Percentiles rank a stretch among this genome's conserved stretches.
These are phyloP conservation scores for Aegilops speltoides DNA, from an alignment of 176 grass and related monocot genomes.

Conservation along the genomic window DNA sequence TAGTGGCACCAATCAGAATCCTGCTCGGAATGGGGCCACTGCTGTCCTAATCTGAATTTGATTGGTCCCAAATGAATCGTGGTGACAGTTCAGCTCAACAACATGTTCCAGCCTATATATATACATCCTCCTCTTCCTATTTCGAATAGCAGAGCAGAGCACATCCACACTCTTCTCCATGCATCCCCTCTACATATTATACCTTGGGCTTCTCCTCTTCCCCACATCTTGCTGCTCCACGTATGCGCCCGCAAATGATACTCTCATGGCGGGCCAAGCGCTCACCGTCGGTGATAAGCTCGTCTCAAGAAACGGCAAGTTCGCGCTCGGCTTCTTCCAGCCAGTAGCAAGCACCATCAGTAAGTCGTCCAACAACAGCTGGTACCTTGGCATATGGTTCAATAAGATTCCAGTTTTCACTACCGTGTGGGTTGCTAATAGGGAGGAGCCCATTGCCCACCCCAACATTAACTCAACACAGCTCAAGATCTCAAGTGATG, in stretches of 20 bases:
- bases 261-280: neutral
- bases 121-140: neutral
- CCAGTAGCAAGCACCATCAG: neutral
- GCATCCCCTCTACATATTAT: neutral
- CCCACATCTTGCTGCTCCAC: neutral
- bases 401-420: neutral
- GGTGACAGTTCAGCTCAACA: neutral
- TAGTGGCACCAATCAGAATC: too few relatives aligned
- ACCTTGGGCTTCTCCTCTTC: neutral
- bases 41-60: neutral
- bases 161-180: neutral
- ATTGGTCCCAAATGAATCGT: neutral
- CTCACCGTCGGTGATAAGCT: neutral
- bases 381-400: slow-evolving; percentile 21
- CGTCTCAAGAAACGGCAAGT: slow-evolving; percentile 30
- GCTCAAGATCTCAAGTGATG: neutral
- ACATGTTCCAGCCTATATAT: neutral
- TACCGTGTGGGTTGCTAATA: neutral
- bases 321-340: slow-evolving; percentile 51
- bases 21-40: neutral
- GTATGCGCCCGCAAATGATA: neutral
- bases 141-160: neutral
- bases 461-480: neutral
- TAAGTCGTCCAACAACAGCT: neutral
- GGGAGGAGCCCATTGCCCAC: neutral